A percentile compares a stretch with the other conserved stretches of the same genome.
Conservation (phyloP, 2,329 filamentous ascomycete genomes). For the Aureobasidium melanogenum region DNA sequence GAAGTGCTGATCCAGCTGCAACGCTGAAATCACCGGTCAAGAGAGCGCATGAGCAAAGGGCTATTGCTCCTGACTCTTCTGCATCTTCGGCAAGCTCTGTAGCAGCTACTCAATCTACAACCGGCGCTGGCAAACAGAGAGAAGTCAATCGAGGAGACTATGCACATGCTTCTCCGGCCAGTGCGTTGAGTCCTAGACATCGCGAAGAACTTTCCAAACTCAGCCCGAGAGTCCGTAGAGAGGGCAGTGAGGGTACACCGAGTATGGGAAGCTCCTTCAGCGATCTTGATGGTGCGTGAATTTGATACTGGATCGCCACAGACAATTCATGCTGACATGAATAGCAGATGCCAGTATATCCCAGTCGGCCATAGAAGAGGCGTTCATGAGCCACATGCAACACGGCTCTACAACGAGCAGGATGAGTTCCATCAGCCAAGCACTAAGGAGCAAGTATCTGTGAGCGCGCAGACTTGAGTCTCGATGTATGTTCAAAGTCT, state of each 20-base stretch:
- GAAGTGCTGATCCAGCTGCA: conserved; percentile 15
- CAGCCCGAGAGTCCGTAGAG: conserved; percentile 46
- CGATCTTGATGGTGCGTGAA: conserved; percentile 59
- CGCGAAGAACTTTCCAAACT: conserved; percentile 49
- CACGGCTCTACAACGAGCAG: conserved; percentile 41
- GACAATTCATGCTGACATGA: not conserved
- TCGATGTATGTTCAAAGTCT: not conserved
- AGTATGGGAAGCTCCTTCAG: conserved; percentile 83
- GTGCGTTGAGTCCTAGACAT: conserved; percentile 42
- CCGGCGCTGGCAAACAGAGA: not conserved
- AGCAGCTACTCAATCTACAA: not conserved
- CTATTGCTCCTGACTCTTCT: conserved; percentile 45
- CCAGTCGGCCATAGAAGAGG: conserved; percentile 71
- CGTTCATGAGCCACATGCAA: conserved; percentile 62
- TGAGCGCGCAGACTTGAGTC: not conserved
- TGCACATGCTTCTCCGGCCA: conserved; percentile 16
- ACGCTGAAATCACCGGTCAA: conserved; percentile 14
- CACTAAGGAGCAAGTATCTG: conserved; percentile 37
- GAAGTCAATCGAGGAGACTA: not conserved
- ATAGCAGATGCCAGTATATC: conserved; percentile 67
- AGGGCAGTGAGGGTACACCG: conserved; percentile 63
- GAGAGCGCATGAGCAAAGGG: not conserved
- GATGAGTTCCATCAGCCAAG: conserved; percentile 61
- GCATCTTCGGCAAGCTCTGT: conserved; percentile 28
- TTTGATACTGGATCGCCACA: not conserved